These are phyloP conservation scores for Neofusicoccum kwambonambiense DNA, from an alignment of 2,329 filamentous ascomycete genomes.

Conservation along the genomic window DNA sequence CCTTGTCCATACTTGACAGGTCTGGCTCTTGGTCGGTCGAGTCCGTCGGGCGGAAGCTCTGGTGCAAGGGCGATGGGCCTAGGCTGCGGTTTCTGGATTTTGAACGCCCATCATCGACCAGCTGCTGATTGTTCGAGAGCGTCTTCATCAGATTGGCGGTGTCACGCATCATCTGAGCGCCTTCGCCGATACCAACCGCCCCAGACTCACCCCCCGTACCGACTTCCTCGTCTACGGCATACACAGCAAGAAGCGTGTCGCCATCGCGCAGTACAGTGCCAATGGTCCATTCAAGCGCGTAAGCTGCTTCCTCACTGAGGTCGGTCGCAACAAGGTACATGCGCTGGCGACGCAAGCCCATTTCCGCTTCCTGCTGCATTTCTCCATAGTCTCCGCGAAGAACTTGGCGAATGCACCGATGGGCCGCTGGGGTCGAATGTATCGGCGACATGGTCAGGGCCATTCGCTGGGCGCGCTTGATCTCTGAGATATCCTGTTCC, in stretches of 20 bases:
- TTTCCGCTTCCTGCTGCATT: conserved; percentile 74
- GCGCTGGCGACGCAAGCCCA: conserved; percentile 73
- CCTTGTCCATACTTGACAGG: conserved; percentile 43
- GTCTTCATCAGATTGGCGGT: conserved; percentile 70
- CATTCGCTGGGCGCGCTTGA: conserved; percentile 83
- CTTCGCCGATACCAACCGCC: conserved; percentile 64
- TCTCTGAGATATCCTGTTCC: conserved; percentile 79
- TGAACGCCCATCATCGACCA: conserved; percentile 27
- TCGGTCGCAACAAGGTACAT: conserved; percentile 97
- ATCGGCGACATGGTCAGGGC: conserved; percentile 78
- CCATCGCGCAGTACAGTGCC: conserved; percentile 92
- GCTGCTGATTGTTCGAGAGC: conserved; percentile 47
- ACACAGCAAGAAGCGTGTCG: conserved; percentile 89
- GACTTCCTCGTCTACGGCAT: conserved; percentile 85
- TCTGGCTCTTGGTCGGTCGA: conserved; percentile 25
- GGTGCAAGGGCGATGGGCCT: conserved; percentile 35
- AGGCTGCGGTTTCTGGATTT: conserved; percentile 24
- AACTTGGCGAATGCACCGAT: conserved; percentile 84
- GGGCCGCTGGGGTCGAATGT: conserved; percentile 69
- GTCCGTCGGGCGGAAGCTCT: conserved; percentile 34
- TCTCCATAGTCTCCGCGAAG: conserved; percentile 81
- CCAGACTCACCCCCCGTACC: conserved; percentile 48
- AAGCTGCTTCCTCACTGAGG: conserved; percentile 87
- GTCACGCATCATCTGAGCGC: conserved; percentile 72
- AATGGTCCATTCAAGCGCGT: conserved; percentile 96